Percentiles rank a stretch among this genome's conserved stretches.
These are phyloP conservation scores for Cyberlindnera lachancei DNA, from an alignment of 805 yeast genomes.

Conservation along the genomic window DNA sequence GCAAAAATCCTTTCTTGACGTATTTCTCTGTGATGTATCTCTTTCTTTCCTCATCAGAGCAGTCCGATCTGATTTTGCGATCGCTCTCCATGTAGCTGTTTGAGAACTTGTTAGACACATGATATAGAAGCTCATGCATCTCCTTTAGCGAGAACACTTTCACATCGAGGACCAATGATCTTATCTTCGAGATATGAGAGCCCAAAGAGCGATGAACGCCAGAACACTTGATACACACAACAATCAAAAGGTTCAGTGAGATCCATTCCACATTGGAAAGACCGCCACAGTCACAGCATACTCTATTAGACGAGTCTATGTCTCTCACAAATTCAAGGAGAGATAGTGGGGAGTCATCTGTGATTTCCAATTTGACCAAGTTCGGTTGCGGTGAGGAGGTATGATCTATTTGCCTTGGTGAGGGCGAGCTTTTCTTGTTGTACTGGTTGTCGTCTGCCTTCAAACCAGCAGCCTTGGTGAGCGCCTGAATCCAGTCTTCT, in stretches of 20 bases:
- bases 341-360: background rate
- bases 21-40: constrained; percentile 65
- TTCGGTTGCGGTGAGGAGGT: background rate
- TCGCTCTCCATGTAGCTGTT: constrained; percentile 57
- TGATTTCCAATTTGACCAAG: background rate
- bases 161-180: constrained; percentile 71
- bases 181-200: constrained; percentile 68
- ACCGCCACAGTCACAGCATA: constrained; percentile 77
- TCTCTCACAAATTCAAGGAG: constrained; percentile 19
- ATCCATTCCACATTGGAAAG: constrained; percentile 75
- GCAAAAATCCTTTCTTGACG: constrained; percentile 39
- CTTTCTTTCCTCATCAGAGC: constrained; percentile 41
- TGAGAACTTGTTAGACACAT: constrained; percentile 44
- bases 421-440: background rate
- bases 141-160: constrained; percentile 50
- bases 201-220: constrained; percentile 87
- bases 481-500: constrained; percentile 57
- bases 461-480: constrained; percentile 46
- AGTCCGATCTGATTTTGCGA: constrained; percentile 25
- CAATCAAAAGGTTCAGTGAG: constrained; percentile 63
- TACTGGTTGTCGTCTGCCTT: constrained; percentile 8
- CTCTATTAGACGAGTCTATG: constrained; percentile 44
- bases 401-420: background rate
- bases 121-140: constrained; percentile 44
- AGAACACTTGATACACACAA: constrained; percentile 78